Evolutionary conservation across 2,329 filamentous ascomycete genomes (phyloP).

Genomic region (Alternaria consortialis): DNA sequence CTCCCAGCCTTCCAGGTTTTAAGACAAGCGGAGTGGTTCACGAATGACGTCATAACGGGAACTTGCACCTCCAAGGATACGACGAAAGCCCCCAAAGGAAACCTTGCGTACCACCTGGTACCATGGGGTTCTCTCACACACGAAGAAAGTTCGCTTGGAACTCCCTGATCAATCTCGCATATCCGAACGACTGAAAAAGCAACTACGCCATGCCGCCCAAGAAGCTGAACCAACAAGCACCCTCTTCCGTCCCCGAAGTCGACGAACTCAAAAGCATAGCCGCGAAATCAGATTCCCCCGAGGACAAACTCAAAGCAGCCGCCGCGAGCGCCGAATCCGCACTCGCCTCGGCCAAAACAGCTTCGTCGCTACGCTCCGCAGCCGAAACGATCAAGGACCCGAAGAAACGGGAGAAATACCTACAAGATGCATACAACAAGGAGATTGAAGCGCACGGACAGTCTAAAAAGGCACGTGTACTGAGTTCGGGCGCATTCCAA

Average conservation of each 20-base stretch:
- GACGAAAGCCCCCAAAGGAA: neutral
- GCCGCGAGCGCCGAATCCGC: constrained; percentile 42
- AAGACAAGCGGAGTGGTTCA: constrained; percentile 20
- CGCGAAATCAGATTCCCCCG: constrained; percentile 24
- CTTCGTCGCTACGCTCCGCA: constrained; percentile 37
- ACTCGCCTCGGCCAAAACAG: constrained; percentile 37
- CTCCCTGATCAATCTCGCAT: neutral
- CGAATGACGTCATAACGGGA: constrained; percentile 31
- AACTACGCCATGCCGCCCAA: constrained; percentile 20
- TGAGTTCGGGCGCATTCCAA: constrained; percentile 52
- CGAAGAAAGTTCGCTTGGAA: neutral
- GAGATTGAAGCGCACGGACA: constrained; percentile 47
- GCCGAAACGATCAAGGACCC: constrained; percentile 43
- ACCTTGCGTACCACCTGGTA: neutral
- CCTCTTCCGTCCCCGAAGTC: constrained; percentile 11
- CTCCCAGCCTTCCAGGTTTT: constrained; percentile 29
- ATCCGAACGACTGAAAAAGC: neutral
- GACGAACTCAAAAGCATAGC: constrained; percentile 35
- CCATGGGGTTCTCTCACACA: constrained; percentile 3
- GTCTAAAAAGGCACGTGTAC: constrained; percentile 46
- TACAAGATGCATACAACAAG: constrained; percentile 46
- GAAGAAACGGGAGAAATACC: constrained; percentile 46
- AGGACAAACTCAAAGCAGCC: constrained; percentile 43
- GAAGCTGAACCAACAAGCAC: constrained; percentile 20
- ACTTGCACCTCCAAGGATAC: constrained; percentile 3